A percentile compares a stretch with the other conserved stretches of the same genome.
These are phyloP conservation scores for Alternaria tenuissima DNA, from an alignment of 2,329 filamentous ascomycete genomes.

Conservation along the genomic window DNA sequence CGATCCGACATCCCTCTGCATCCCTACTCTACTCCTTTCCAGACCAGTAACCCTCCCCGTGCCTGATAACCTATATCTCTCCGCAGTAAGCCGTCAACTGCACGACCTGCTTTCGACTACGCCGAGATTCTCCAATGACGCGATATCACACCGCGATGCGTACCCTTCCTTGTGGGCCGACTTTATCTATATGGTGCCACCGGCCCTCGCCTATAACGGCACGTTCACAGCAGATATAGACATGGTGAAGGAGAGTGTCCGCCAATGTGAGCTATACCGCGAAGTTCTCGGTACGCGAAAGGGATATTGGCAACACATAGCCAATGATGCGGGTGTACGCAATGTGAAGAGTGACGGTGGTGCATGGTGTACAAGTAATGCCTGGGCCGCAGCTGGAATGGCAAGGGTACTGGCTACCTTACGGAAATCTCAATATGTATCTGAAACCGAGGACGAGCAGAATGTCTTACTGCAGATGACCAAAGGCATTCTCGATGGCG, in stretches of 20 bases:
- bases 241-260: conserved; percentile 48
- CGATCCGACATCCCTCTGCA: conserved; percentile 57
- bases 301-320: conserved; percentile 58
- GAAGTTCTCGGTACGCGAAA: conserved; percentile 47
- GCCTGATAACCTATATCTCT: conserved; percentile 28
- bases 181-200: conserved; percentile 61
- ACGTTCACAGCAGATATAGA: conserved; percentile 49
- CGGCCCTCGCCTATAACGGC: conserved; percentile 59
- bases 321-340: conserved; percentile 34
- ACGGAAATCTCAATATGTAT: conserved; percentile 37
- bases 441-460: conserved; percentile 27
- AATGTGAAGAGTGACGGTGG: conserved; percentile 41
- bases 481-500: conserved; percentile 50
- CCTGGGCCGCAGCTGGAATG: conserved; percentile 59
- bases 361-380: conserved; percentile 60
- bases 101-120: conserved; percentile 52
- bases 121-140: conserved; percentile 56
- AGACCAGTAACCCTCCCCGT: conserved; percentile 41
- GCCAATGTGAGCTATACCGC: conserved; percentile 54
- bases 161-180: conserved; percentile 59
- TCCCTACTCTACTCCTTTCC: conserved; percentile 56
- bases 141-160: conserved; percentile 58
- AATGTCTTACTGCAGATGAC: conserved; percentile 44
- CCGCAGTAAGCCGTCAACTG: conserved; percentile 50
- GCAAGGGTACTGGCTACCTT: conserved; percentile 57